Percentiles rank a stretch among this genome's conserved stretches.
phyloP scores from a whole-genome alignment of 257 asterid species.

The Solanum pinnatisectum region DNA sequence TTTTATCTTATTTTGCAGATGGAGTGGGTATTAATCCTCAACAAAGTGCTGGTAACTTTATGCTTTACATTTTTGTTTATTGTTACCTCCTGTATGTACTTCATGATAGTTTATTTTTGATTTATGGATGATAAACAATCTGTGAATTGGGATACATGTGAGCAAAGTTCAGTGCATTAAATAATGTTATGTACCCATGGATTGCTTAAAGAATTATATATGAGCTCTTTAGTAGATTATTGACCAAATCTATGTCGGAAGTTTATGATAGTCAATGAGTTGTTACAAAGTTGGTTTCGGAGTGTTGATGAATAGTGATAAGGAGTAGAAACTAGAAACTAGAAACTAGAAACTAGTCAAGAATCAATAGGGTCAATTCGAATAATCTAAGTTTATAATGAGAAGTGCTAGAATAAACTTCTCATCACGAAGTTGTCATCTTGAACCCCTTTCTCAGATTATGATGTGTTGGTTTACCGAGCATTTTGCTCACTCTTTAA shows the following conservation, averaged over 20 bases:
- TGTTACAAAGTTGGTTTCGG: neutral
- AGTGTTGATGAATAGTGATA: neutral
- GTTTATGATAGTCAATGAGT: neutral
- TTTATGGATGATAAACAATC: neutral
- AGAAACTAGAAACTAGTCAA: neutral
- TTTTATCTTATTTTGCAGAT: constrained; percentile 30
- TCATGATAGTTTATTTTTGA: neutral
- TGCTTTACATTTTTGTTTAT: neutral
- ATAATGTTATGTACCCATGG: neutral
- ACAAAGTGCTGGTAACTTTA: constrained; percentile 83
- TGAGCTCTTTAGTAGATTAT: neutral
- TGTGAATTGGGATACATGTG: neutral
- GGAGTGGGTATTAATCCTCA: constrained; percentile 98
- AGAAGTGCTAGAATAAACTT: neutral
- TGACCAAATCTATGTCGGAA: neutral
- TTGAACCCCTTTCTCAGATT: neutral
- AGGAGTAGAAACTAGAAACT: neutral
- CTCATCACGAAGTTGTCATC: neutral
- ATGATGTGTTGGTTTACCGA: neutral
- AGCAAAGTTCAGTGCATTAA: neutral
- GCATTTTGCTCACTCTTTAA: neutral
- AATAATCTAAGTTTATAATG: neutral
- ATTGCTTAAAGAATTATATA: neutral
- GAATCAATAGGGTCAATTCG: neutral
- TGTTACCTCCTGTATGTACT: neutral